Conservation (phyloP, 164 flowering plant genomes). For the Magnolia changhungtana region DNA sequence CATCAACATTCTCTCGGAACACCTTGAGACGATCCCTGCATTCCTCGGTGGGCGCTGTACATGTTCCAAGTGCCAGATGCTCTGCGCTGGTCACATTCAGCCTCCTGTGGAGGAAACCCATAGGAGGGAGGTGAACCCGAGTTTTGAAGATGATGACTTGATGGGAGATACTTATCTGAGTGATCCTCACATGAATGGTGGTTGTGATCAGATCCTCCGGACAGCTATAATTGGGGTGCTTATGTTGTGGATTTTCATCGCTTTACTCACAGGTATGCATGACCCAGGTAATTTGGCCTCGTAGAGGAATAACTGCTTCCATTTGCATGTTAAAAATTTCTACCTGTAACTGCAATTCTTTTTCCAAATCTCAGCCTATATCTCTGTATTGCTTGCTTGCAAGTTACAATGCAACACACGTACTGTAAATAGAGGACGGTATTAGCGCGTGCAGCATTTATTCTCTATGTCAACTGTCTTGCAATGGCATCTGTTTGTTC, state of each 20-base stretch:
- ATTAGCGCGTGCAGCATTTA: no score
- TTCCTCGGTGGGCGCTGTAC: conserved; percentile 63
- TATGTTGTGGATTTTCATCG: conserved; percentile 57
- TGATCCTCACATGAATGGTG: conserved; percentile 16
- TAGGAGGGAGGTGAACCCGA: conserved; percentile 1
- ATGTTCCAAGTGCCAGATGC: conserved; percentile 40
- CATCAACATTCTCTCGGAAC: conserved; percentile 38
- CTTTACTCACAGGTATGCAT: conserved; percentile 42
- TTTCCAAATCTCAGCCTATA: no score
- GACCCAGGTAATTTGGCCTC: conserved; percentile 30
- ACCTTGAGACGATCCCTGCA: conserved; percentile 41
- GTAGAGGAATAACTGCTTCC: no score
- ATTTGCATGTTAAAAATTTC: no score
- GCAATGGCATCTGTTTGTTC: no score
- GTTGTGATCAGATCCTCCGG: conserved; percentile 48
- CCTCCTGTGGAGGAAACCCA: conserved; percentile 7
- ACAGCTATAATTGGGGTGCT: conserved; percentile 58
- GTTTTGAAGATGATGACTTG: conserved; percentile 12
- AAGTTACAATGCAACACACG: no score
- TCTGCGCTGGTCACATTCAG: neutral
- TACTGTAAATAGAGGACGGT: no score
- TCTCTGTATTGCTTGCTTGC: no score
- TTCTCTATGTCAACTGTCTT: no score
- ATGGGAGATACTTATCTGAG: conserved; percentile 7
- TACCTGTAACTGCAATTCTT: no score